Evolutionary conservation across 306 rosid genomes (phyloP).

Genomic region (Trifolium subterraneum): DNA sequence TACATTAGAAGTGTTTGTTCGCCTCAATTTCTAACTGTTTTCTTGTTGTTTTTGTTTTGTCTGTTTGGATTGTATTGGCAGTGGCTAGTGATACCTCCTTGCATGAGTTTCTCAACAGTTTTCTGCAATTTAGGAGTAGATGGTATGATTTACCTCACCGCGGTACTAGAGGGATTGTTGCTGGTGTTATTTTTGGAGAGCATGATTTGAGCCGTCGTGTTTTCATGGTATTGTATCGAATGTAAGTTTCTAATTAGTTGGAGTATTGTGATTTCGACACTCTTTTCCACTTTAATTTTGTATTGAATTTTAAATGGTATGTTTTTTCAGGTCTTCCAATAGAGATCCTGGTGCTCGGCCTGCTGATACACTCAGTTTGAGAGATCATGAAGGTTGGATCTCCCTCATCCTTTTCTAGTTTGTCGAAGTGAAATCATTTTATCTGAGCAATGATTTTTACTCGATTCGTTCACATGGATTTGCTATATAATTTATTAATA

Average conservation of each 20-base stretch:
- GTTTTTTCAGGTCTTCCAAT: constrained; percentile 78
- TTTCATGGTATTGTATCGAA: constrained; percentile 89
- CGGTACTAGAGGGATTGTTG: constrained; percentile 76
- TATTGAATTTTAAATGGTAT: constrained; percentile 15
- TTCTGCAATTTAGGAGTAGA: constrained; percentile 83
- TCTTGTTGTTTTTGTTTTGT: background rate
- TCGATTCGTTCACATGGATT: background rate
- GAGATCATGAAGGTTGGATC: constrained; percentile 84
- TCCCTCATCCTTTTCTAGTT: constrained; percentile 36
- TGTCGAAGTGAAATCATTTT: constrained; percentile 29
- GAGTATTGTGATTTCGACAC: constrained; percentile 10
- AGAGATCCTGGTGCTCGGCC: constrained; percentile 83
- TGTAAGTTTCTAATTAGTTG: constrained; percentile 65
- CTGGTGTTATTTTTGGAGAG: constrained; percentile 95
- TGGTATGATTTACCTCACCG: constrained; percentile 96
- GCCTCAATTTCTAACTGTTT: background rate
- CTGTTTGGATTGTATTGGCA: constrained; percentile 45
- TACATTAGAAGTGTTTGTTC: background rate
- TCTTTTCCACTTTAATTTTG: background rate
- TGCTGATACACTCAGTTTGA: constrained; percentile 73
- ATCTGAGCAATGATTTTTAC: background rate
- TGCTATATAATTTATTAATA: background rate
- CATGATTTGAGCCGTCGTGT: constrained; percentile 79
- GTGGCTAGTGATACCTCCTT: constrained; percentile 84
- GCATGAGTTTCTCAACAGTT: constrained; percentile 90